Evolutionary conservation across 169 alveolate genomes (phyloP), one percentile per base, ranked within the genome.

Genomic region (Eimeria sp.): DNA sequence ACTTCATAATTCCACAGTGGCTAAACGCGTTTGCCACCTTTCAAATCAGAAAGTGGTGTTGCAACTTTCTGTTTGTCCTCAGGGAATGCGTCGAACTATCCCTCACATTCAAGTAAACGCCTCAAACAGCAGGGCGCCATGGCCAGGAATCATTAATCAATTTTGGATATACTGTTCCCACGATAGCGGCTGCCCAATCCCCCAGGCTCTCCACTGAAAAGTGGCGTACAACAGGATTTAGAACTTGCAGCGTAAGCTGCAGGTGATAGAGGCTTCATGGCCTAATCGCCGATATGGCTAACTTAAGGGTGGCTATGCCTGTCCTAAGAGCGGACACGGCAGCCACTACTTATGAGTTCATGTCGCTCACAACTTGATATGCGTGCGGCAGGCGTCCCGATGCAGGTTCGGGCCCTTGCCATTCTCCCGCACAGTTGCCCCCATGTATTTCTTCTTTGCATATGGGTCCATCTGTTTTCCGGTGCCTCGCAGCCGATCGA

Each of bases 51-150:
- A 13, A 11, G 5, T 2, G 14, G 34, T 54, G 83, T 73, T 73
- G 51, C 57, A 4, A 9, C 30, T 27, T 18, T 57, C 67, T 87
- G 93, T 40, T 63, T 54, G 93, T 10, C n/a, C 82, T 63, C 93
- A 87, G 93, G 65, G 93, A 87, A 43, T 87, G 93, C 83, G 93
- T 87, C 18, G 82, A 49, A n/a, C 61, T 87, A 25, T 22, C 78
- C 93, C 78, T 87, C 65, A 63, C 93, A 7, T 87, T 87, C 93
- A 87, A 87, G 54, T 87, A 87, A 57, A 83, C 76, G 73, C 30
- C 57, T 76, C 73, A n/a, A 16, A 22, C 45, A 45, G 40, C 22
- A 47, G 40, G 43, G 75, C 5, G 10, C 40, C 43, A 75, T 57
- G 16, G 51, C 45, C 20, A 25, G 75, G 22, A 54, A 57, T 34